These are phyloP conservation scores for Fusarium musae DNA, from an alignment of 2,329 filamentous ascomycete genomes.

Conservation along the genomic window DNA sequence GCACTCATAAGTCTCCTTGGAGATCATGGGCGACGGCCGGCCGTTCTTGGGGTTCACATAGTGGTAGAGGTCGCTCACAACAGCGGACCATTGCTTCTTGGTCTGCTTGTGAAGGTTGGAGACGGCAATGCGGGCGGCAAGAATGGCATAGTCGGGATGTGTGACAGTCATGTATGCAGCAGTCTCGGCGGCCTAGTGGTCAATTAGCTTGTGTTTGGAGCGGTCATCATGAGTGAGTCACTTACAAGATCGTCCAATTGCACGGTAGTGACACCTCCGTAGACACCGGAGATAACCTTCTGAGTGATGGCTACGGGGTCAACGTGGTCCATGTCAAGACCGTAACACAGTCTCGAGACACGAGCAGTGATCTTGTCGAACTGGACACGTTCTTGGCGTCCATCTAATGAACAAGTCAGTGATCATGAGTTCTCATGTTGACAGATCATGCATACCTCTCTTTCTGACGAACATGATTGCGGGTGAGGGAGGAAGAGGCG, in stretches of 20 bases:
- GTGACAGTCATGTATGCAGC: constrained; percentile 99
- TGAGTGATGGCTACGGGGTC: constrained; percentile 98
- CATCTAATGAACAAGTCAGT: constrained; percentile 71
- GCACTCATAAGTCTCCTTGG: constrained; percentile 86
- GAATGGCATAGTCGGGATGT: constrained; percentile 98
- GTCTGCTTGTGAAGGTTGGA: constrained; percentile 99
- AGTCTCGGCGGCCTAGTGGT: constrained; percentile 88
- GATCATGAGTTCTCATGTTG: neutral
- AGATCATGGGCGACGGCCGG: constrained; percentile 91
- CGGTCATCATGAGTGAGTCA: constrained; percentile 20
- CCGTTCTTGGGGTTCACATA: constrained; percentile 96
- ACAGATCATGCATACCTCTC: constrained; percentile 61
- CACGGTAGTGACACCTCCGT: constrained; percentile 95
- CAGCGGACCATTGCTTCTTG: constrained; percentile 99
- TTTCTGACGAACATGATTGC: constrained; percentile 71
- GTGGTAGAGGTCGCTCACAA: constrained; percentile 91
- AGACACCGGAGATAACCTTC: constrained; percentile 99
- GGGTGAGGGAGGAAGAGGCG: constrained; percentile 34
- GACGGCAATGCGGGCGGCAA: constrained; percentile 96
- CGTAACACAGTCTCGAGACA: constrained; percentile 97
- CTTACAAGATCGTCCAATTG: constrained; percentile 96
- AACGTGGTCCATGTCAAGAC: constrained; percentile 92
- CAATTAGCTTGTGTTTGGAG: constrained; percentile 10
- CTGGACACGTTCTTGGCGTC: constrained; percentile 99
- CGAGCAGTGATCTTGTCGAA: constrained; percentile 99